Evolutionary conservation across 2,329 filamentous ascomycete genomes (phyloP).

Genomic region (Escovopsis weberi): DNA sequence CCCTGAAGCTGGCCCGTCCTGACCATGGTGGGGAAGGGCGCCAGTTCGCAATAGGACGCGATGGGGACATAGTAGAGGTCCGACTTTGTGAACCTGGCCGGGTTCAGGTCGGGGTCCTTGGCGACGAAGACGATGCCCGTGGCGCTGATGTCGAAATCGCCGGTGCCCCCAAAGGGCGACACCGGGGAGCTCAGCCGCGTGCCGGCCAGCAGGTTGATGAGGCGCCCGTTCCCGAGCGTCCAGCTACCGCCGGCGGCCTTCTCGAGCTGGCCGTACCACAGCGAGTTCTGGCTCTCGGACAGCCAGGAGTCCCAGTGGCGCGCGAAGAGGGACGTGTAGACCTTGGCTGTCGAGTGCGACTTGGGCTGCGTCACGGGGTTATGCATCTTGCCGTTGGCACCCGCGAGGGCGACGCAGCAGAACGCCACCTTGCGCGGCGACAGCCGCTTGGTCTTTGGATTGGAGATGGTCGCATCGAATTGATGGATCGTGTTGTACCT

Average conservation of each 20-base stretch:
- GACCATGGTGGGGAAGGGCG: constrained; percentile 33
- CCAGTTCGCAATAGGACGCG: constrained; percentile 41
- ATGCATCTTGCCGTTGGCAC: constrained; percentile 53
- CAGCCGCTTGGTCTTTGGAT: constrained; percentile 41
- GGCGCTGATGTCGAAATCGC: constrained; percentile 64
- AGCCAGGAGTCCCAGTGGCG: constrained; percentile 75
- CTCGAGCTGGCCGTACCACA: constrained; percentile 56
- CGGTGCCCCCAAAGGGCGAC: constrained; percentile 61
- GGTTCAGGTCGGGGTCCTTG: constrained; percentile 57
- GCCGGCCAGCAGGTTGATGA: constrained; percentile 50
- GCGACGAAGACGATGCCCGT: constrained; percentile 58
- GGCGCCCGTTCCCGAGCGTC: constrained; percentile 21
- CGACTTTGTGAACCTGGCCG: constrained; percentile 64
- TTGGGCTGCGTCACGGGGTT: constrained; percentile 48
- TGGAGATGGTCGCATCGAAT: constrained; percentile 41
- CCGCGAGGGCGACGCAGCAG: constrained; percentile 48
- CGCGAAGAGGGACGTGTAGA: constrained; percentile 64
- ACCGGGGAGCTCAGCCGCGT: constrained; percentile 51
- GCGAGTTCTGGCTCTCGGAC: constrained; percentile 50
- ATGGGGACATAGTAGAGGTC: constrained; percentile 64
- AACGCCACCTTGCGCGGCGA: constrained; percentile 36
- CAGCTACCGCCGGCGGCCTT: constrained; percentile 26
- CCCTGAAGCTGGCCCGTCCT: constrained; percentile 46
- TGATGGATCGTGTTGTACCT: constrained; percentile 5
- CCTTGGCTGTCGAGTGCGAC: constrained; percentile 47